Evolutionary conservation across 139 green algal genomes (phyloP).

Genomic region (Coelastrella sp.): DNA sequence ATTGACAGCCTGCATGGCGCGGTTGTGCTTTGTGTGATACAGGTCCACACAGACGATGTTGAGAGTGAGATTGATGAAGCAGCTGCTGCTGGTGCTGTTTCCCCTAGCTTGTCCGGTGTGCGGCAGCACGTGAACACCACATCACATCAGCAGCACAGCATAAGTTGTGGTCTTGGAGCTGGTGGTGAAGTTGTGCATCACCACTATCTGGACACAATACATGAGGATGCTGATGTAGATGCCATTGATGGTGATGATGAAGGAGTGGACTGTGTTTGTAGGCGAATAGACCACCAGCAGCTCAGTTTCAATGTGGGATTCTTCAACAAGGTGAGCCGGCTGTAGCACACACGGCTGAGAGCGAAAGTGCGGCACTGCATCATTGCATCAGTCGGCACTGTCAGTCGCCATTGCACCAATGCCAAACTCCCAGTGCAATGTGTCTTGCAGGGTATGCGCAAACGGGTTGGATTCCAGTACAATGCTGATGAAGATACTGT

Average conservation of each 20-base stretch:
- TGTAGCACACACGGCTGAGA: too few relatives aligned
- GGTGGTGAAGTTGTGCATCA: background rate
- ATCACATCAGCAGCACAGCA: slow-evolving; percentile 3
- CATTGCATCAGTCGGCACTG: too few relatives aligned
- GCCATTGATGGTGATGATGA: background rate
- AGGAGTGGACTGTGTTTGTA: slow-evolving; percentile 34
- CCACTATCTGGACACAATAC: slow-evolving; percentile 24
- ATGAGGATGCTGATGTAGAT: background rate
- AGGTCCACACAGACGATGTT: background rate
- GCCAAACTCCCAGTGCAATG: background rate
- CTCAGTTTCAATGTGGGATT: slow-evolving; percentile 41
- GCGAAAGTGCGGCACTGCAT: too few relatives aligned
- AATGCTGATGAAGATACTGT: slow-evolving; percentile 84
- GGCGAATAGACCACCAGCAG: slow-evolving; percentile 25
- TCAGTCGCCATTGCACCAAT: too few relatives aligned
- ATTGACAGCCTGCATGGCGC: too few relatives aligned
- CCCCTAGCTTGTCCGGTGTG: background rate
- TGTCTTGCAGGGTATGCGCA: slow-evolving; percentile 52
- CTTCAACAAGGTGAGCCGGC: slow-evolving; percentile 43
- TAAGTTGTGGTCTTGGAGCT: background rate
- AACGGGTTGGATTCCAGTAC: slow-evolving; percentile 88
- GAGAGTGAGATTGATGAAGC: slow-evolving; percentile 13
- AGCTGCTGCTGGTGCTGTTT: background rate
- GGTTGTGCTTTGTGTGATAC: background rate
- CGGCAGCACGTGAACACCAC: background rate